Base-by-base conservation (phyloP, 768 basidiomycete species). In the Serendipita indica region DNA sequence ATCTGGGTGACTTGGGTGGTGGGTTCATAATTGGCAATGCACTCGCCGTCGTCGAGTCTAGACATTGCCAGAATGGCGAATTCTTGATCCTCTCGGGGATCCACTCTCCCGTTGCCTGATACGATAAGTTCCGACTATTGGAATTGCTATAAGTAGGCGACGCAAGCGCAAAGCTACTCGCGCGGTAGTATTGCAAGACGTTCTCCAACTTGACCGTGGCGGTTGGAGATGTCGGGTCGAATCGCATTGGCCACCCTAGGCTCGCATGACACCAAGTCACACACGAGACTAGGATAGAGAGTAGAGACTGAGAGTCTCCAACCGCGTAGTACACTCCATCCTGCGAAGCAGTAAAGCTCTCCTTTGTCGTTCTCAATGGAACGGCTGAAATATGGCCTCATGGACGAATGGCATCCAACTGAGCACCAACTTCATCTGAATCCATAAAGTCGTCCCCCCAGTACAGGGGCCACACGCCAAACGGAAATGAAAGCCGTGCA, bases 121-220 rank as follows among this genome's bases (percentile, higher is more conserved):
- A n/a, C n/a, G n/a, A n/a, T n/a, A n/a, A n/a, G n/a, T n/a, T n/a
- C n/a, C n/a, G n/a, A n/a, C n/a, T n/a, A n/a, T n/a, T n/a, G 1
- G 58, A 54, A 56, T 61, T 61, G 57, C 57, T 61, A 56, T 61
- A 61, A 3, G 33, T 30, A 7, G 37, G 30, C 6, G 57, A 56
- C 39, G 57, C 41, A 20, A 61, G 56, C 20, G 41, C 60, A 28
- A 61, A 57, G 4, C 25, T 2, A n/a, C 35, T 41, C 12, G 60
- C 60, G n/a, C 60, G 60, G 34, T 57, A 61, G 57, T 61, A 61
- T 43, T 62, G 35, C 13, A 39, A 13, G 35, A 39, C 18, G 35
- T 39, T 39, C 18, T 39, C 35, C 18, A 39, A 18, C 18, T 18
- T 12, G 18, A 39, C 18, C 35, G 35, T 39, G 35, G 35, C 12